Percentiles rank a stretch among this genome's conserved stretches.
Evolutionary conservation across 208 protist species (phyloP).

Genomic region (Leishmania braziliensis): DNA sequence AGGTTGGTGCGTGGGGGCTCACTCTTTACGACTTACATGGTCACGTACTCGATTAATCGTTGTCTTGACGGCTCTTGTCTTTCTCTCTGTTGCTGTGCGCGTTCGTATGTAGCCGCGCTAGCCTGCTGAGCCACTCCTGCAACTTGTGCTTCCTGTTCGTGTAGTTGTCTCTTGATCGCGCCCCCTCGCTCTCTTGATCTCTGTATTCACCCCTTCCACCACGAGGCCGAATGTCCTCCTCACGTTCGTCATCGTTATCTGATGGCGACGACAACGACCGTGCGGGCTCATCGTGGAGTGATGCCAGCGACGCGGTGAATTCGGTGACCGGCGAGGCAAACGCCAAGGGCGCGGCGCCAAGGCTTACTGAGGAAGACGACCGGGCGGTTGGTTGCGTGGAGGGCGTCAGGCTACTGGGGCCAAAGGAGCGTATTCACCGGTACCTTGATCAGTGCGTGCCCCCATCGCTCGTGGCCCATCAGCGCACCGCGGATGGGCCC

Average conservation of each 20-base stretch:
- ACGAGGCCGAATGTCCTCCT: not conserved
- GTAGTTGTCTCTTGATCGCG: not conserved
- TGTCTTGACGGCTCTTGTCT: not conserved
- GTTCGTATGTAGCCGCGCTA: not conserved
- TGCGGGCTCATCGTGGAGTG: not conserved
- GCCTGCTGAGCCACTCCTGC: not conserved
- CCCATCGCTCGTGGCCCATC: conserved; percentile 17
- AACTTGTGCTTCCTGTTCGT: not conserved
- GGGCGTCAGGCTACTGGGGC: not conserved
- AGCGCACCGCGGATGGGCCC: conserved; percentile 16
- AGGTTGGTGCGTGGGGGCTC: not conserved
- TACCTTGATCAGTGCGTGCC: conserved; percentile 30
- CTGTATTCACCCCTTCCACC: not conserved
- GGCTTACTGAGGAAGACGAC: not conserved
- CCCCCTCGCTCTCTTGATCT: not conserved
- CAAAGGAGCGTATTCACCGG: conserved; percentile 27
- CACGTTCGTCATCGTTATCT: not conserved
- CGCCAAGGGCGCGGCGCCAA: not conserved
- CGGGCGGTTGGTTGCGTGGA: not conserved
- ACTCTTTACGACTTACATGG: not conserved
- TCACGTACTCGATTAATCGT: not conserved
- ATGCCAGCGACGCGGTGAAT: conserved; percentile 1
- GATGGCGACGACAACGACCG: not conserved
- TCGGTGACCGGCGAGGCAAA: not conserved
- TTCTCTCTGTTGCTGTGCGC: not conserved